phyloP scores from a whole-genome alignment of 257 asterid genomes.

The Scutellaria galericulata region DNA sequence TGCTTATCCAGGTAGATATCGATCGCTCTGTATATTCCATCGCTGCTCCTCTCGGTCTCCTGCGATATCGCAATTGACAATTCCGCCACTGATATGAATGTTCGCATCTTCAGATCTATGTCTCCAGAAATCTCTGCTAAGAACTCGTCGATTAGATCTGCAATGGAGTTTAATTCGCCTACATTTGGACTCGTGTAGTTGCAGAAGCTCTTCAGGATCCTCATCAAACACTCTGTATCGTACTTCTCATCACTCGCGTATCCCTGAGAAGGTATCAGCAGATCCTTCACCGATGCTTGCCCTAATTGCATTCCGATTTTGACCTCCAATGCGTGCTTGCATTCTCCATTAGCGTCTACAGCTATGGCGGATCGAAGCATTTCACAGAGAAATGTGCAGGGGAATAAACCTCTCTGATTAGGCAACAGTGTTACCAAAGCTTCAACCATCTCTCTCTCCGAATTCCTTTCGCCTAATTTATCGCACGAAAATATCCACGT shows the following conservation, averaged over 20 bases:
- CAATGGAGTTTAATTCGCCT: constrained; percentile 45
- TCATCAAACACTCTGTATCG: constrained; percentile 62
- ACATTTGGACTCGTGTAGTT: constrained; percentile 42
- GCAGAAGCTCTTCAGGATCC: constrained; percentile 71
- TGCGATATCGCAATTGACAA: constrained; percentile 54
- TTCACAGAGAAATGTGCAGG: constrained; percentile 56
- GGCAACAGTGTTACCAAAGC: constrained; percentile 60
- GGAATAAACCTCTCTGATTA: constrained; percentile 37
- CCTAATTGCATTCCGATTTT: constrained; percentile 76
- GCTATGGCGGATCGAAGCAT: constrained; percentile 58
- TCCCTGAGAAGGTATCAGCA: constrained; percentile 66
- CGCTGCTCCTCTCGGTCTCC: constrained; percentile 44
- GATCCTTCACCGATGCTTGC: constrained; percentile 52
- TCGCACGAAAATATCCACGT: constrained; percentile 57
- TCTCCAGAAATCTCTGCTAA: constrained; percentile 71
- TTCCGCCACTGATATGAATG: constrained; percentile 39
- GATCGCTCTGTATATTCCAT: constrained; percentile 73
- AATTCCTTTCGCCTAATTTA: constrained; percentile 40
- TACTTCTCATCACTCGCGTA: constrained; percentile 59
- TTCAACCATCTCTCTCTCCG: constrained; percentile 62
- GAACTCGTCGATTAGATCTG: constrained; percentile 65
- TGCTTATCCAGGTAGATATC: constrained; percentile 76
- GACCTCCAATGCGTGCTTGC: constrained; percentile 58
- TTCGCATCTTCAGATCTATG: constrained; percentile 49
- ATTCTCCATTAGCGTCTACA: constrained; percentile 52